phyloP scores from a whole-genome alignment of 2,329 filamentous ascomycete species.

The Phoma sp. region DNA sequence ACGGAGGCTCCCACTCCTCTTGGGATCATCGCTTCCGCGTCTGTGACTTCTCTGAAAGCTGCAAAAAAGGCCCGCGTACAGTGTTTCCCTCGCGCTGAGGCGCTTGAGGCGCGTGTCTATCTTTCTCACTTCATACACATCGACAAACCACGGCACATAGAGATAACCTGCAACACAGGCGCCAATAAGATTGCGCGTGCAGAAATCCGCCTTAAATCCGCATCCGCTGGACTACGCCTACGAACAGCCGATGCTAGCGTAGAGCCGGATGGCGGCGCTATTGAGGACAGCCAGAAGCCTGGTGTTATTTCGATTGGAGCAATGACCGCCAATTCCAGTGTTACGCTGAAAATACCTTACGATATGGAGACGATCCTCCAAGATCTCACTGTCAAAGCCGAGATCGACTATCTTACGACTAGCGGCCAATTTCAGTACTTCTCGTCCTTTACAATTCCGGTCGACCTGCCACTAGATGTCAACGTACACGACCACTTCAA shows the following conservation, averaged over 20 bases:
- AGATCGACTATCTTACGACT: constrained; percentile 74
- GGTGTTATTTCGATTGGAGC: constrained; percentile 55
- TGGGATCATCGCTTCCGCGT: constrained; percentile 54
- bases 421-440: constrained; percentile 70
- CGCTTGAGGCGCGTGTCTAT: constrained; percentile 71
- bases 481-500: constrained; percentile 98
- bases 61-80: constrained; percentile 64
- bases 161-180: constrained; percentile 74
- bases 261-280: constrained; percentile 50
- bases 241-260: constrained; percentile 59
- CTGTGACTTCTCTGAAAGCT: constrained; percentile 40
- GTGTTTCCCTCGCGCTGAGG: constrained; percentile 73
- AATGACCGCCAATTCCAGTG: constrained; percentile 53
- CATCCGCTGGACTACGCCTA: constrained; percentile 66
- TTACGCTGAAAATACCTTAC: constrained; percentile 77
- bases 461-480: constrained; percentile 84
- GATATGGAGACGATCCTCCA: constrained; percentile 78
- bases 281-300: constrained; percentile 53
- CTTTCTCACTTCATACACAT: constrained; percentile 77
- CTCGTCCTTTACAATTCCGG: constrained; percentile 67
- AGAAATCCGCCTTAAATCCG: constrained; percentile 61
- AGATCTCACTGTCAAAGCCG: constrained; percentile 75
- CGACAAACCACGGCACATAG: constrained; percentile 77
- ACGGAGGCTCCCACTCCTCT: constrained; percentile 56
- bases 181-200: constrained; percentile 69